These are phyloP conservation scores for Hyphopichia burtonii DNA, from an alignment of 1,139 yeast species.

Conservation along the genomic window DNA sequence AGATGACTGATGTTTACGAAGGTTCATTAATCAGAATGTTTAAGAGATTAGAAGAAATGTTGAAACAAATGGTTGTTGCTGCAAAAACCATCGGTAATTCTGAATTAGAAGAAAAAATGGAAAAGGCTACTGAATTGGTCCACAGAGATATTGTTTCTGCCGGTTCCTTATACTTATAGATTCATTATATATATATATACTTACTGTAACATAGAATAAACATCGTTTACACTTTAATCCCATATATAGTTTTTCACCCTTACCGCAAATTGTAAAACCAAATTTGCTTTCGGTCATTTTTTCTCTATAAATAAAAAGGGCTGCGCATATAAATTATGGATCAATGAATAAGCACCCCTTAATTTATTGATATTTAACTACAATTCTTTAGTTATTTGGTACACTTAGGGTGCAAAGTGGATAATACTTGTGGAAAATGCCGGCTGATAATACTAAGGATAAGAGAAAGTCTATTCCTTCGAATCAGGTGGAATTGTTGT, in stretches of 20 bases:
- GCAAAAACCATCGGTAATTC: conserved; percentile 91
- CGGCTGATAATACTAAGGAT: neutral
- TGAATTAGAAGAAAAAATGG: conserved; percentile 86
- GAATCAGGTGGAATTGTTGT: conserved; percentile 43
- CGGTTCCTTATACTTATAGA: conserved; percentile 77
- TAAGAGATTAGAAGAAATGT: conserved; percentile 87
- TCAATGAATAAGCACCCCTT: neutral
- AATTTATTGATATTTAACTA: neutral
- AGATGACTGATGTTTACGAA: conserved; percentile 98
- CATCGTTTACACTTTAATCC: neutral
- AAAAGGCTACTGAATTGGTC: conserved; percentile 74
- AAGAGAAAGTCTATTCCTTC: conserved; percentile 7
- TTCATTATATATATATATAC: too few relatives aligned
- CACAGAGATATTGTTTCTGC: conserved; percentile 97
- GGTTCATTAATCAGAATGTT: conserved; percentile 94
- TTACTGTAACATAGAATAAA: neutral
- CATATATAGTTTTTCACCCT: neutral
- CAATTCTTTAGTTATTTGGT: too few relatives aligned
- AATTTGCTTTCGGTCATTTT: neutral
- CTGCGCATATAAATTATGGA: neutral
- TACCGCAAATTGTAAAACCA: neutral
- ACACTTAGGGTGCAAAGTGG: too few relatives aligned
- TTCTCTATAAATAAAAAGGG: neutral
- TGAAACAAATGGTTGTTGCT: conserved; percentile 85
- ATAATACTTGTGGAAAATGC: neutral